A percentile compares a stretch with the other conserved stretches of the same genome.
Conservation (phyloP, 345 rosid species). For the Syzygium aromaticum region DNA sequence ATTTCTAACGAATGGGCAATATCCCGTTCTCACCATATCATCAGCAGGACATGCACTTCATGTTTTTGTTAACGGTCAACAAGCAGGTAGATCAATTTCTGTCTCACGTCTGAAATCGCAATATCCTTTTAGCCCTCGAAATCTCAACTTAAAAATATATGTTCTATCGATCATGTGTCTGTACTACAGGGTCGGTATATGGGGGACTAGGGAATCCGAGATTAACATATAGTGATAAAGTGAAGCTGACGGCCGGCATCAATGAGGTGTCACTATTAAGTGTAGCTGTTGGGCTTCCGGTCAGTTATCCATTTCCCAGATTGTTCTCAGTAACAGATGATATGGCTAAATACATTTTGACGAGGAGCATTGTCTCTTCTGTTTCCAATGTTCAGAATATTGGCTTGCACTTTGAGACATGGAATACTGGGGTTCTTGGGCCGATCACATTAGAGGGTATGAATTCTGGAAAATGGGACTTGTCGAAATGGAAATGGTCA, state of each 20-base stretch:
- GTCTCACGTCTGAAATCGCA: not conserved
- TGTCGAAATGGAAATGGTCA: slow-evolving; percentile 14
- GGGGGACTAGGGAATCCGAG: slow-evolving; percentile 3
- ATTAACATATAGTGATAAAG: slow-evolving; percentile 5
- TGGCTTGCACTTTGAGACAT: slow-evolving; percentile 12
- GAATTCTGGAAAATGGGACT: slow-evolving; percentile 12
- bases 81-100: slow-evolving; percentile 32
- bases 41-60: slow-evolving; percentile 47
- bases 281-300: slow-evolving; percentile 50
- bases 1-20: slow-evolving; percentile 8
- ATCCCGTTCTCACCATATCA: slow-evolving; percentile 18
- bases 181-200: slow-evolving; percentile 1
- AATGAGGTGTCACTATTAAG: slow-evolving; percentile 37
- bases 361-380: not conserved
- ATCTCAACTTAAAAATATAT: not conserved
- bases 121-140: not conserved
- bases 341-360: not conserved
- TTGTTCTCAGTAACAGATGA: not conserved
- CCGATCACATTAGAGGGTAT: slow-evolving; percentile 12
- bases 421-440: slow-evolving; percentile 15
- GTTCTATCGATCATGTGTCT: not conserved
- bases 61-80: slow-evolving; percentile 31
- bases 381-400: slow-evolving; percentile 6
- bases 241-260: slow-evolving; percentile 15
- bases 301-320: not conserved